These are phyloP conservation scores for Neurospora cerealis DNA, from an alignment of 495 filamentous ascomycete species.

Conservation along the genomic window DNA sequence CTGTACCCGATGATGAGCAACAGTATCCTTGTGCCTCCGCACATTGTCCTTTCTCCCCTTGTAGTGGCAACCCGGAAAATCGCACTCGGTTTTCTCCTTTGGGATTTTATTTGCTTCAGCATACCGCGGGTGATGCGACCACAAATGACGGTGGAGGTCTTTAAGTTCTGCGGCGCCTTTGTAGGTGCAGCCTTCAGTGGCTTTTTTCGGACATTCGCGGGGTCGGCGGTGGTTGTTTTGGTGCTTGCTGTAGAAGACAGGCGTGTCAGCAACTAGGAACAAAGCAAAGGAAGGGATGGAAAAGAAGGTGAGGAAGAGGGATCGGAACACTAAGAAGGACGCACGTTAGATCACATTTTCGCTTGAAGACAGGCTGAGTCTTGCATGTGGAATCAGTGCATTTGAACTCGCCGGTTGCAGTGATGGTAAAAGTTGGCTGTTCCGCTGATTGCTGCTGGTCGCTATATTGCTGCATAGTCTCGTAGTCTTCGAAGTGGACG, in stretches of 20 bases:
- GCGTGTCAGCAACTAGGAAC: not conserved
- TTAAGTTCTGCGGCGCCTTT: slow-evolving; percentile 1
- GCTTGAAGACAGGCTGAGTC: not conserved
- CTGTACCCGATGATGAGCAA: not conserved
- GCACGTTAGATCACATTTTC: slow-evolving; percentile 1
- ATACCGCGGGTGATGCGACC: slow-evolving; percentile 3
- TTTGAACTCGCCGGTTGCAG: not conserved
- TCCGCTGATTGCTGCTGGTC: not conserved
- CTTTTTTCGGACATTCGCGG: not conserved
- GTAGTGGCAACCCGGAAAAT: slow-evolving; percentile 1
- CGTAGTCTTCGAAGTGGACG: not conserved
- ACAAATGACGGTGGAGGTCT: slow-evolving; percentile 15
- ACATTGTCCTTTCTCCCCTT: slow-evolving; percentile 10
- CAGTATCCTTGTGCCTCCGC: slow-evolving; percentile 1
- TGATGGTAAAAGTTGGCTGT: not conserved
- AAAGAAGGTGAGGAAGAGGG: not conserved
- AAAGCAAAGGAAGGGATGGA: not conserved
- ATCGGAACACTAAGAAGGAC: not conserved
- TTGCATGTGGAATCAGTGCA: not conserved
- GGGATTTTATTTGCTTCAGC: not conserved
- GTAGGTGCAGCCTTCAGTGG: not conserved
- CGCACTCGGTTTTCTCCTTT: slow-evolving; percentile 1
- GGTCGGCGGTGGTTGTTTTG: slow-evolving; percentile 7
- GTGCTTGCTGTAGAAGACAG: slow-evolving; percentile 6
- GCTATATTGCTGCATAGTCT: not conserved